These are phyloP conservation scores for Populus tomentosa DNA, from an alignment of 441 rosid genomes.

Conservation along the genomic window DNA sequence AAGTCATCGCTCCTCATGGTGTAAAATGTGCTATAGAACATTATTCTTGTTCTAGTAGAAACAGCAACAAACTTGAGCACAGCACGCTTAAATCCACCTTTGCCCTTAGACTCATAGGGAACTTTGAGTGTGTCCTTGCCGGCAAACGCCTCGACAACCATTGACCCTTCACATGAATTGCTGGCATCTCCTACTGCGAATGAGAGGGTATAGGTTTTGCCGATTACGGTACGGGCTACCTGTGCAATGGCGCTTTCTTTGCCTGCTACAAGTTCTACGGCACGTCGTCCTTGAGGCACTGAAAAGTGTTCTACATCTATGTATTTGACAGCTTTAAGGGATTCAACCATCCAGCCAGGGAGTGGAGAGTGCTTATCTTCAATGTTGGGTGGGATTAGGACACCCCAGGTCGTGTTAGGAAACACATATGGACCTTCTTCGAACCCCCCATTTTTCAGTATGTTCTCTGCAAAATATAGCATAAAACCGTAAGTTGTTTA, in stretches of 20 bases:
- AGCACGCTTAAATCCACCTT: slow-evolving; percentile 59
- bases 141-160: slow-evolving; percentile 72
- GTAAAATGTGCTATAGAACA: slow-evolving; percentile 73
- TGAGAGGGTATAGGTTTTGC: slow-evolving; percentile 47
- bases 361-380: slow-evolving; percentile 81
- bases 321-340: slow-evolving; percentile 89
- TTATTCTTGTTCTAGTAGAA: slow-evolving; percentile 45
- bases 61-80: slow-evolving; percentile 51
- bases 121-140: slow-evolving; percentile 44
- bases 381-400: slow-evolving; percentile 78
- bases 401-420: slow-evolving; percentile 79
- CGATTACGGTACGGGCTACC: slow-evolving; percentile 37
- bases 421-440: slow-evolving; percentile 83
- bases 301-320: slow-evolving; percentile 54
- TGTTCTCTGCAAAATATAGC: slow-evolving; percentile 42
- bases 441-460: slow-evolving; percentile 65
- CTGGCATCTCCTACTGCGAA: slow-evolving; percentile 67
- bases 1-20: slow-evolving; percentile 61
- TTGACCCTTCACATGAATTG: slow-evolving; percentile 55
- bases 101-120: slow-evolving; percentile 54
- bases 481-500: neutral
- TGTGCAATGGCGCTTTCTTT: slow-evolving; percentile 77
- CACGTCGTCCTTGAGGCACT: slow-evolving; percentile 59
- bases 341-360: slow-evolving; percentile 84
- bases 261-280: slow-evolving; percentile 73